phyloP scores from a whole-genome alignment of 2,329 filamentous ascomycete species.

The Epichloe bromicola region DNA sequence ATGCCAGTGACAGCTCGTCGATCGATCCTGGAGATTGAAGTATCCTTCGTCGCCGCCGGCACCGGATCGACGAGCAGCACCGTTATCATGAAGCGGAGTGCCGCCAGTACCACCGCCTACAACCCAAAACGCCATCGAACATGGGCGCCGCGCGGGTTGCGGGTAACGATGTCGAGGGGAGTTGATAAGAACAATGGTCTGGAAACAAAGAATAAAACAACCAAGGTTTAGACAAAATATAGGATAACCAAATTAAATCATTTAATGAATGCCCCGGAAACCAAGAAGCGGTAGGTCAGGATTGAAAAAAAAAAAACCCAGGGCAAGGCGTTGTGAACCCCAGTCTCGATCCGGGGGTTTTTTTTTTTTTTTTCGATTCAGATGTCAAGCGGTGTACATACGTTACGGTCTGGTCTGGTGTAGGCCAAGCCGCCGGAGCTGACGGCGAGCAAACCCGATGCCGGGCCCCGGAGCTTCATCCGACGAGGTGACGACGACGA shows the following conservation, averaged over 20 bases:
- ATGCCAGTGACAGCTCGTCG: background rate
- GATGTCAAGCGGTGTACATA: background rate
- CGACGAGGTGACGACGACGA: background rate
- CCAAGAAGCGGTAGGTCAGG: background rate
- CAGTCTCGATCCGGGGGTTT: background rate
- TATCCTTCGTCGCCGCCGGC: background rate
- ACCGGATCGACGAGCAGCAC: slow-evolving; percentile 1
- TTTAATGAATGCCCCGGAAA: background rate
- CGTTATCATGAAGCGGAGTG: slow-evolving; percentile 15
- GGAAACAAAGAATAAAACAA: background rate
- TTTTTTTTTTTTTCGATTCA: background rate
- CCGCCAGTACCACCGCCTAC: slow-evolving; percentile 16
- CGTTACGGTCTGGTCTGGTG: background rate
- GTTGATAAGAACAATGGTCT: background rate
- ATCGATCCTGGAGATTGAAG: background rate
- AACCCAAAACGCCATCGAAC: slow-evolving; percentile 29
- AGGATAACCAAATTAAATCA: background rate
- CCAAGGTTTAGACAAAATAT: background rate
- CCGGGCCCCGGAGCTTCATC: background rate
- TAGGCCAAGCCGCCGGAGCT: background rate
- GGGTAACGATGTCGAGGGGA: background rate
- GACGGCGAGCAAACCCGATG: background rate
- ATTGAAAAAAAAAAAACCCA: background rate
- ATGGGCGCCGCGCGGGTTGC: slow-evolving; percentile 10
- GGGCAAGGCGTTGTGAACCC: background rate